Conservation (phyloP, 129 eudicot species). For the Tanacetum coccineum region DNA sequence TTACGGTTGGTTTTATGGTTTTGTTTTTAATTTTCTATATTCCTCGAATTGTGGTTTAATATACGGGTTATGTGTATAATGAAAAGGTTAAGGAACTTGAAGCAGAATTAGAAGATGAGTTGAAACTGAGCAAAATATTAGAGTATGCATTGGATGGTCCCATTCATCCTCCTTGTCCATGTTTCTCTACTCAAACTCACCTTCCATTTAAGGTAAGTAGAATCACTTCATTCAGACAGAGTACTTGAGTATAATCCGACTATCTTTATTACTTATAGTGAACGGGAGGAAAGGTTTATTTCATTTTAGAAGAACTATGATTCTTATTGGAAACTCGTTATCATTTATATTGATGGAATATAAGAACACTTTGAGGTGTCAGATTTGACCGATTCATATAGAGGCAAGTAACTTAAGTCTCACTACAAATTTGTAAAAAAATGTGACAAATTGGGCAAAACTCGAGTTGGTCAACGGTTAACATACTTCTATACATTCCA, state of each 20-base stretch:
- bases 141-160: conserved; percentile 65
- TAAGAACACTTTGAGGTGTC: not conserved
- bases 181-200: conserved; percentile 40
- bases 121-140: conserved; percentile 55
- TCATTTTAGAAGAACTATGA: not conserved
- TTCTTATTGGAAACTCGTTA: not conserved
- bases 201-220: conserved; percentile 62
- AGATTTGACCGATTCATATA: not conserved
- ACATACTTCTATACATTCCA: too few relatives aligned
- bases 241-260: too few relatives aligned
- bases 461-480: too few relatives aligned
- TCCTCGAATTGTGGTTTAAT: not conserved
- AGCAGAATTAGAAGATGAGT: conserved; percentile 64
- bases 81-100: conserved; percentile 72
- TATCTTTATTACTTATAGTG: not conserved
- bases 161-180: conserved; percentile 48
- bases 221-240: not conserved
- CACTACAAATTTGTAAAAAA: too few relatives aligned
- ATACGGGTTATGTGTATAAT: not conserved
- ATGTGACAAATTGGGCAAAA: too few relatives aligned
- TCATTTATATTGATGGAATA: not conserved
- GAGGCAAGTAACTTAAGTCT: not conserved
- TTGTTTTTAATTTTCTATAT: too few relatives aligned
- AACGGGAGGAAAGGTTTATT: too few relatives aligned
- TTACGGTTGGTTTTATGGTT: too few relatives aligned